These are phyloP conservation scores for Chalciporus piperatus DNA, from an alignment of 768 basidiomycete genomes.

Conservation along the genomic window DNA sequence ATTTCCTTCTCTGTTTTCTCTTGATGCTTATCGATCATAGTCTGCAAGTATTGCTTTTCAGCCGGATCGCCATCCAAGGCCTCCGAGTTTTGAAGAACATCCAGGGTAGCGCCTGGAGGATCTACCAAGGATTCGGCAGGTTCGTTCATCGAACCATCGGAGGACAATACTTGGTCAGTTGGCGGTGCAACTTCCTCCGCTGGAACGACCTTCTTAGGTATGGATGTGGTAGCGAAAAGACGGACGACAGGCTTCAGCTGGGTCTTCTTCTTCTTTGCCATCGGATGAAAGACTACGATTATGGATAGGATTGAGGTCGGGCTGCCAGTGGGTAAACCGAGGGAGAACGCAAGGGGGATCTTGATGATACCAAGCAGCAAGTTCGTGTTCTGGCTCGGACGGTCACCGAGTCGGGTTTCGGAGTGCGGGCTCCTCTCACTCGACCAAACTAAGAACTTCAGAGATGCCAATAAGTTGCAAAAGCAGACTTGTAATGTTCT, in stretches of 20 bases:
- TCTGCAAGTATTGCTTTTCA: conserved; percentile 62
- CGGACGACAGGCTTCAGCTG: conserved; percentile 72
- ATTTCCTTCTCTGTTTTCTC: conserved; percentile 90
- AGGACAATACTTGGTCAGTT: conserved; percentile 3
- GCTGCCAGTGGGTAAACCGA: too few species aligned
- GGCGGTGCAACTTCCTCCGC: conserved; percentile 24
- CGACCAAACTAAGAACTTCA: too few species aligned
- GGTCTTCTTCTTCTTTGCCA: conserved; percentile 86
- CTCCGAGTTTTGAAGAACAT: conserved; percentile 17
- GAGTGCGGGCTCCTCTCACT: too few species aligned
- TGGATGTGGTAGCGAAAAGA: conserved; percentile 79
- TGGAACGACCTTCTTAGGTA: conserved; percentile 67
- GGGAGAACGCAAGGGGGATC: neutral
- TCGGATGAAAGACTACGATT: conserved; percentile 22
- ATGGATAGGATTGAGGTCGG: neutral
- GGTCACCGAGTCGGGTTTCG: too few species aligned
- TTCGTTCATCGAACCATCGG: conserved; percentile 6
- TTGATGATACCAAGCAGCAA: neutral
- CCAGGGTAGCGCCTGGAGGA: conserved; percentile 1
- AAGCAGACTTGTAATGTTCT: too few species aligned
- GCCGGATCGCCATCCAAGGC: conserved; percentile 37
- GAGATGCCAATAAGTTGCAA: too few species aligned
- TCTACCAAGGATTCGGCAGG: conserved; percentile 4
- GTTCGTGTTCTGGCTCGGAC: too few species aligned
- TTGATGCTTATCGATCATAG: conserved; percentile 75